Percentiles rank a stretch among this genome's conserved stretches.
Conservation (phyloP, 23 red algal genomes). For the Agarophyton chilense region DNA sequence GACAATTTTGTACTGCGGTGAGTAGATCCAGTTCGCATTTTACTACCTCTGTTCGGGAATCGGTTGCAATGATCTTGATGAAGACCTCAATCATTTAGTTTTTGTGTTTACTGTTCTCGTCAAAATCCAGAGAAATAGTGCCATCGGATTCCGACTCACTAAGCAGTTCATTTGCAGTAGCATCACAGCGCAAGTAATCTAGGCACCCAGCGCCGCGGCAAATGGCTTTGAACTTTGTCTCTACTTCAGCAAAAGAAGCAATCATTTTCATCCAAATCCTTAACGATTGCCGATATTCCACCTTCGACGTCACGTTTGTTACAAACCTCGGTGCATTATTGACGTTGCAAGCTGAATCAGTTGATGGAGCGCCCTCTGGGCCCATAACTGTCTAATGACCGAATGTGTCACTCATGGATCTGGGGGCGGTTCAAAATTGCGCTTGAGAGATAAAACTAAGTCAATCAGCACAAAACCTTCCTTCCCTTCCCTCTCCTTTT, state of each 20-base stretch:
- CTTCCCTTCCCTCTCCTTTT: too few species aligned
- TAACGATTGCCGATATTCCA: neutral
- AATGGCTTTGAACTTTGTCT: too few species aligned
- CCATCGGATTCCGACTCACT: neutral
- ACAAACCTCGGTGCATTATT: slow-evolving; percentile 9
- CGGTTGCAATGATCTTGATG: slow-evolving; percentile 25
- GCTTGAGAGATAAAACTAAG: too few species aligned
- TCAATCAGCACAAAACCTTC: too few species aligned
- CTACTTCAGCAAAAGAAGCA: too few species aligned
- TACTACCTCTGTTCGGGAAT: neutral
- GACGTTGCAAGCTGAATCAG: neutral
- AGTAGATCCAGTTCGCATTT: neutral
- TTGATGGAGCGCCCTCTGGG: neutral
- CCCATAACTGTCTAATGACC: too few species aligned
- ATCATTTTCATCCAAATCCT: neutral
- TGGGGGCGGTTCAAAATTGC: too few species aligned
- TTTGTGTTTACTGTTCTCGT: neutral
- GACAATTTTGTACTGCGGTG: neutral
- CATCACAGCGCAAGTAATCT: slow-evolving; percentile 30
- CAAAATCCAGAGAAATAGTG: neutral
- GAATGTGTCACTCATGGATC: too few species aligned
- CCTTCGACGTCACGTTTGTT: slow-evolving; percentile 41
- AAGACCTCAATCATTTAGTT: neutral
- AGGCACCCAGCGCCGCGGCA: neutral
- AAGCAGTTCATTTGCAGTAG: neutral